Evolutionary conservation across 495 filamentous ascomycete genomes (phyloP), one percentile per base, ranked within the genome.

Genomic region (Daldinia grandis): DNA sequence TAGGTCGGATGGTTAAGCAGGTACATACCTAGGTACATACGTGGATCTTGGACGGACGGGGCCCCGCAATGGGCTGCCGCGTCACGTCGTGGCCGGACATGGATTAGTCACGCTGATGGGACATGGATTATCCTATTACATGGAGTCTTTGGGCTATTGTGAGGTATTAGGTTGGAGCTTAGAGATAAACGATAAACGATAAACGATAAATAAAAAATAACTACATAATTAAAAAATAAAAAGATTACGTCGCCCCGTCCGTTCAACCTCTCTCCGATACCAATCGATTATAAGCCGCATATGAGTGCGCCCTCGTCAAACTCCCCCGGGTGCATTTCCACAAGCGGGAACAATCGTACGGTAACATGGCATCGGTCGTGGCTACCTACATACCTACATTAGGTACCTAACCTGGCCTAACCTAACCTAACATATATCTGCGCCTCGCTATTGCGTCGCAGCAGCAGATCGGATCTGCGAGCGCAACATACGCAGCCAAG

Each of bases 51-150:
- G 6, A 54, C 6, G 1, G n/a, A 44, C 17, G 51, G 57, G 64
- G 57, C 64, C 56, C 64, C 64, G 64, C 63, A 66, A 38, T 53
- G 44, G 31, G 28, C 38, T 49, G 40, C 30, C 53, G 25, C 28
- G 61, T 64, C 49, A 56, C 61, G 47, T 56, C 61, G 61, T 28
- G 51, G 49, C 50, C 31, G 61, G 15, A 56, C 61, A 56, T 64
- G 61, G 61, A 37, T 64, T 37, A 44, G 57, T 56, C 28, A 51
- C 49, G 49, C 49, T 51, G 49, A 51, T 4, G 25, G 21, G 24
- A 28, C 49, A 28, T 51, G 27, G 24, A n/a, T 27, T 28, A 30
- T 53, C 27, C 49, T 53, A 53, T 6, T 5, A 53, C 24, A n/a
- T 5, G 19, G 42, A 21, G 1, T n/a, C n/a, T n/a, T n/a, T 47